Evolutionary conservation across 768 basidiomycete species (phyloP), one percentile per base, ranked within the genome.

Genomic region (Lactifluus piperatus): DNA sequence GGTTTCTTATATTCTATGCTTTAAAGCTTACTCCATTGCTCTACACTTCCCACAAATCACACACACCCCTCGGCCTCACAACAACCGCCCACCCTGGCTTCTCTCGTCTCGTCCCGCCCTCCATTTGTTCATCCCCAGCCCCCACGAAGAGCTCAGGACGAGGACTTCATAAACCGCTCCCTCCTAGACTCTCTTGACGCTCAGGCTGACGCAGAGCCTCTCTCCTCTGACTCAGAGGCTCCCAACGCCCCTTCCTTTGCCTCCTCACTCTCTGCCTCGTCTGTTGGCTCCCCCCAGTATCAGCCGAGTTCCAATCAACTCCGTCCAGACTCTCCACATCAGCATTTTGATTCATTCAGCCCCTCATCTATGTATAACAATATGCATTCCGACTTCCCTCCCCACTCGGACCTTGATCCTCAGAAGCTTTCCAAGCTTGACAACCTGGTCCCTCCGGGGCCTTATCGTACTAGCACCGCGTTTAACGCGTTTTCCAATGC

Each of bases 151-250:
- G 60, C 68, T 30, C 64, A 68, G 48, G 85, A 84, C 81, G 89
- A 91, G 81, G 88, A 87, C 73, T 84, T 84, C 68, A 89, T 91
- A 70, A 91, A 91, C 76, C 84, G 85, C 71, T 90, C 88, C 55
- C 79, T 91, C 58, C 75, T 91, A 65, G 89, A 88, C 72, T 86
- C 84, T 43, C 80, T 92, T 69, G 83, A 91, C 80, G 86, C 84
- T 55, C 84, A 88, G 72, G 88, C 85, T 51, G 88, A 91, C 80
- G 80, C 86, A 56, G 88, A 90, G 71, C 86, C 85, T 48, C 69
- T 77, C 56, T 77, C 72, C 36, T 73, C 79, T 62, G 81, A 82
- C 72, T 76, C 79, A 56, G 77, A 82, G 69, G 72, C 79, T 44
- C 59, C 70, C 16, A 65, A 67, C 54, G 63, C 67, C 68, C 75